Evolutionary conservation across 2,329 filamentous ascomycete genomes (phyloP).

Genomic region (Penicillium capsulatum): DNA sequence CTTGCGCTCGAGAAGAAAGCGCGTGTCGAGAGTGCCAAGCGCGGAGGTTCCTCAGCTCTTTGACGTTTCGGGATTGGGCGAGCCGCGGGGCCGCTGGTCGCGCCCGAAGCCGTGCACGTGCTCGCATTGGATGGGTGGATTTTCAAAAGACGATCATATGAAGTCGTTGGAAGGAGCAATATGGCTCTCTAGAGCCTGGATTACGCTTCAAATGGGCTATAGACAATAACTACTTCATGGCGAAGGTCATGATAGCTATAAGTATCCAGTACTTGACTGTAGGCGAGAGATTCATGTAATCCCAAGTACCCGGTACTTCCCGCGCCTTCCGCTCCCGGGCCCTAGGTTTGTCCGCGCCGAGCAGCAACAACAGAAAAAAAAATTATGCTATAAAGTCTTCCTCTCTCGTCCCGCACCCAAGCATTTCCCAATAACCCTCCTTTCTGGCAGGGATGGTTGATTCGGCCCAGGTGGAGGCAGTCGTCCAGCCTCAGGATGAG

Average conservation of each 20-base stretch:
- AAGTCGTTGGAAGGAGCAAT: too few relatives aligned
- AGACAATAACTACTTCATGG: too few relatives aligned
- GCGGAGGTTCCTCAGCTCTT: conserved; percentile 17
- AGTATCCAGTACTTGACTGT: too few relatives aligned
- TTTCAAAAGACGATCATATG: too few relatives aligned
- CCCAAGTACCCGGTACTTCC: too few relatives aligned
- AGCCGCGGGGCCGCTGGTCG: background rate
- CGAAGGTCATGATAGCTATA: too few relatives aligned
- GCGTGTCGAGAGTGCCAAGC: conserved; percentile 19
- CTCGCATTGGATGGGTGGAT: background rate
- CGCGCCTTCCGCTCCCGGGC: too few relatives aligned
- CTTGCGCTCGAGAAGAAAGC: background rate
- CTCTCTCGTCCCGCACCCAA: conserved; percentile 1
- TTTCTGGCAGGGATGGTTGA: conserved; percentile 19
- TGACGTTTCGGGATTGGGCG: conserved; percentile 19
- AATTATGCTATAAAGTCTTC: background rate
- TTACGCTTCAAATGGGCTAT: too few relatives aligned
- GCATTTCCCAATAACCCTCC: conserved; percentile 6
- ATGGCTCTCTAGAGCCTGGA: too few relatives aligned
- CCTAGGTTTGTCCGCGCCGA: conserved; percentile 21
- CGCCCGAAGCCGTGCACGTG: background rate
- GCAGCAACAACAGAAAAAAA: conserved; percentile 19
- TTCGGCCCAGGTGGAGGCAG: conserved; percentile 9
- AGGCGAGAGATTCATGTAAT: too few relatives aligned
- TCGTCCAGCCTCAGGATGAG: conserved; percentile 18